Base-by-base conservation (phyloP, 768 basidiomycete genomes). In the Suillus decipiens region DNA sequence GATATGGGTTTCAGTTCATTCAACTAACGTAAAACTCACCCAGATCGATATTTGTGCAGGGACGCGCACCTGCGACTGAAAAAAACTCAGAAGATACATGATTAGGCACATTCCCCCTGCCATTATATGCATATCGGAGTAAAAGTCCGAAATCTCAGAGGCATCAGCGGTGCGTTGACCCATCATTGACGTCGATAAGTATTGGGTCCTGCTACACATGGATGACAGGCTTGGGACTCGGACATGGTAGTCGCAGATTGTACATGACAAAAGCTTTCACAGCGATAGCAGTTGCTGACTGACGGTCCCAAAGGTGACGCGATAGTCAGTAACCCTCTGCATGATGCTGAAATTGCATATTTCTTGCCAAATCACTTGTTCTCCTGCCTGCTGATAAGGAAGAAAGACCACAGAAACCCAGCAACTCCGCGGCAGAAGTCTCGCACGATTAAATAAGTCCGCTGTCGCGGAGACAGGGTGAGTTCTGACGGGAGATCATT, bases 401-500 rank as follows among this genome's bases (percentile, higher is more conserved):
- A 57, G 56, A 41, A 15, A 2, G 37, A 56, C 14, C 15, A 37
- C 36, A 24, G 50, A 31, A 55, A 31, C 55, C 41, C 33, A 62
- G 56, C 67, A 75, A 75, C 74, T 75, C 74, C 74, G 74, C 74
- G 74, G 71, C 68, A 48, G 56, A 57, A 39, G 28, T 34, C 34
- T 65, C 70, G 65, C 68, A 67, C 61, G 62, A 63, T 63, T 63
- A 55, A 66, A 55, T 43, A 71, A 73, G 69, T 70, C 64, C 73
- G 68, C 68, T 61, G 61, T 72, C 73, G 72, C 75, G 75, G 72
- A 73, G 67, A 67, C 71, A 72, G 36, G 10, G 59, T 8, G 50
- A 63, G 36, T 42, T 33, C 50, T 51, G 28, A 33, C 15, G 0
- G 11, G 36, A 12, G 36, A 37, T 37, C 36, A 10, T 2, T 24